These are phyloP conservation scores for Phytophthora megakarya DNA, from an alignment of 352 stramenopile species.

Conservation along the genomic window DNA sequence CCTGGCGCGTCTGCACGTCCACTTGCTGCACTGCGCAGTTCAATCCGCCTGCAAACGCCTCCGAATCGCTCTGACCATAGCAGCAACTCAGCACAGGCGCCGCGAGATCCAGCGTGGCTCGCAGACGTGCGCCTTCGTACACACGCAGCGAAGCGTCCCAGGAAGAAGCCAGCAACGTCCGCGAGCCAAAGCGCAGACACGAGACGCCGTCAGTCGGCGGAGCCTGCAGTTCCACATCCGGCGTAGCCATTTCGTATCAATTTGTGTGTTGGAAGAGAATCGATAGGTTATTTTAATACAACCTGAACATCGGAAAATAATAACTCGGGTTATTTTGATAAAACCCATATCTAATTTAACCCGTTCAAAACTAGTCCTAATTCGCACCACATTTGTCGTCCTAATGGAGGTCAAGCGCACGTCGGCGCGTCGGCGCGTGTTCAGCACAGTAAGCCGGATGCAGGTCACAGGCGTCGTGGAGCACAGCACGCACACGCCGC, in stretches of 20 bases:
- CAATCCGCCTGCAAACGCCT: conserved; percentile 77
- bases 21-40: conserved; percentile 67
- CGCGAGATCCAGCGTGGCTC: conserved; percentile 70
- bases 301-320: too few species aligned
- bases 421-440: conserved; percentile 38
- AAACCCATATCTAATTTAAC: too few species aligned
- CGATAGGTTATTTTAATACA: too few species aligned
- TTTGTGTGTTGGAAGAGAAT: too few species aligned
- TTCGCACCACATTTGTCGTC: too few species aligned
- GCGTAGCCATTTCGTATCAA: conserved; percentile 13
- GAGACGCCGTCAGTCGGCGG: conserved; percentile 86
- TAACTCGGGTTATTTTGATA: too few species aligned
- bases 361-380: too few species aligned
- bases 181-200: conserved; percentile 75
- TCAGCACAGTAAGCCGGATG: conserved; percentile 63
- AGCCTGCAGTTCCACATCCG: conserved; percentile 61
- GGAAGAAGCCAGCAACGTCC: conserved; percentile 69
- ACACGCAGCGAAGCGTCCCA: conserved; percentile 80
- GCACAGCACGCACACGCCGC: conserved; percentile 22
- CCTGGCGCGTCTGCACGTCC: conserved; percentile 54
- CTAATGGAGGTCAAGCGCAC: conserved; percentile 14
- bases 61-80: conserved; percentile 60
- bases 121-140: conserved; percentile 65
- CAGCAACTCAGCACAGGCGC: conserved; percentile 71
- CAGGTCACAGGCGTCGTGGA: conserved; percentile 52